Evolutionary conservation across 1,139 yeast species (phyloP).

Genomic region (Suhomyces taliae): DNA sequence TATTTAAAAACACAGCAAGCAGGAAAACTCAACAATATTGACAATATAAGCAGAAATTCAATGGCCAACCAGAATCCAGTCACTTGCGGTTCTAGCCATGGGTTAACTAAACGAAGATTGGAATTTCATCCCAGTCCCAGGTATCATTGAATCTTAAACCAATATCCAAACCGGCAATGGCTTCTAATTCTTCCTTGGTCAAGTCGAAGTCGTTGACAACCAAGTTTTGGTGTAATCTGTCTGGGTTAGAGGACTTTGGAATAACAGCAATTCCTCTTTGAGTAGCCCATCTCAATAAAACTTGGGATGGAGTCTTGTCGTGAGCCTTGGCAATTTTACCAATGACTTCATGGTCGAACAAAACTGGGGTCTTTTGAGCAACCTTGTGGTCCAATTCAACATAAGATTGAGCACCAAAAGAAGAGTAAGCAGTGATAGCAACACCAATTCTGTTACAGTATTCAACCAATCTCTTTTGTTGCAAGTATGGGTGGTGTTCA

Average conservation of each 20-base stretch:
- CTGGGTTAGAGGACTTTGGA: conserved; percentile 70
- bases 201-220: conserved; percentile 54
- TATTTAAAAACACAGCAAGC: no score
- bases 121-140: conserved; percentile 66
- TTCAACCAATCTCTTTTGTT: conserved; percentile 67
- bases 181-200: conserved; percentile 52
- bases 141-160: conserved; percentile 85
- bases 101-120: conserved; percentile 39
- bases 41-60: no score
- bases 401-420: conserved; percentile 77
- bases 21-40: no score
- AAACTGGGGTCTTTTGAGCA: conserved; percentile 53
- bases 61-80: no score
- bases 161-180: conserved; percentile 58
- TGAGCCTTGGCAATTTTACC: conserved; percentile 54
- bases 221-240: conserved; percentile 60
- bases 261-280: conserved; percentile 71
- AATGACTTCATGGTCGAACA: conserved; percentile 57
- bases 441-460: conserved; percentile 62
- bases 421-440: conserved; percentile 80
- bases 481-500: conserved; percentile 91
- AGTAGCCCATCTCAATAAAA: conserved; percentile 78
- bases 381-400: conserved; percentile 55
- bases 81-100: no score
- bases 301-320: conserved; percentile 58